These are phyloP conservation scores for Urochloa ruziziensis DNA, from an alignment of 176 grass and related monocot genomes.

Conservation along the genomic window DNA sequence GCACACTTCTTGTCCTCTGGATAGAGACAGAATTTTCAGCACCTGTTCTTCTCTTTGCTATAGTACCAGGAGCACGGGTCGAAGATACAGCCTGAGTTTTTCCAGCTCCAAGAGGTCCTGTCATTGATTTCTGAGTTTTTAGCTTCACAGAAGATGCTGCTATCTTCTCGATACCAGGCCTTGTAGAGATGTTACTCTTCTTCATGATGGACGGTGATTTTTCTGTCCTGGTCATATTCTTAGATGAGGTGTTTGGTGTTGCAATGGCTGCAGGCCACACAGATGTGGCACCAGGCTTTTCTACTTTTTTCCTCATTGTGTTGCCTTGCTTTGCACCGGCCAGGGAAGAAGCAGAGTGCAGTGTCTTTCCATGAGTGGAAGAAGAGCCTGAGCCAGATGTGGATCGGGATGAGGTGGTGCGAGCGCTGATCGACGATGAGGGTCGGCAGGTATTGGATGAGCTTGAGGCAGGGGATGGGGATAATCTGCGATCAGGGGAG, in stretches of 20 bases:
- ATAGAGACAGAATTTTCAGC: not conserved
- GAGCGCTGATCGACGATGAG: constrained; percentile 5
- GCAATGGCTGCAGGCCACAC: constrained; percentile 20
- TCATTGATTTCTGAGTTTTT: constrained; percentile 14
- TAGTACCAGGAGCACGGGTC: not conserved
- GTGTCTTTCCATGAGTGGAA: constrained; percentile 4
- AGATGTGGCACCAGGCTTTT: constrained; percentile 15
- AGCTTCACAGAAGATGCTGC: constrained; percentile 6
- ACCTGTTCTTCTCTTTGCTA: not conserved
- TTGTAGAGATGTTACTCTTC: constrained; percentile 28
- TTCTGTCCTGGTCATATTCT: not conserved
- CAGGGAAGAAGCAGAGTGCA: not conserved
- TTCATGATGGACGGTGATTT: constrained; percentile 6
- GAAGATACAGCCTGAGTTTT: not conserved
- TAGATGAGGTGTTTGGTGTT: not conserved
- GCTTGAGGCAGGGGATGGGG: constrained; percentile 7
- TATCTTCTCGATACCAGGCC: not conserved
- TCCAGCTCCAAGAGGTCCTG: not conserved
- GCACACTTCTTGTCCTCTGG: constrained; percentile 31
- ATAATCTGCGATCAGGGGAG: constrained; percentile 28
- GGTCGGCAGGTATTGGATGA: not conserved
- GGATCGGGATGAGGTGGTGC: constrained; percentile 9
- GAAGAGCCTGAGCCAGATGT: not conserved
- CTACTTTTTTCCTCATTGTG: constrained; percentile 16
- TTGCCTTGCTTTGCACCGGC: not conserved